These are phyloP conservation scores for Ophiosphaerella narmari DNA, from an alignment of 2,329 filamentous ascomycete genomes.

Conservation along the genomic window DNA sequence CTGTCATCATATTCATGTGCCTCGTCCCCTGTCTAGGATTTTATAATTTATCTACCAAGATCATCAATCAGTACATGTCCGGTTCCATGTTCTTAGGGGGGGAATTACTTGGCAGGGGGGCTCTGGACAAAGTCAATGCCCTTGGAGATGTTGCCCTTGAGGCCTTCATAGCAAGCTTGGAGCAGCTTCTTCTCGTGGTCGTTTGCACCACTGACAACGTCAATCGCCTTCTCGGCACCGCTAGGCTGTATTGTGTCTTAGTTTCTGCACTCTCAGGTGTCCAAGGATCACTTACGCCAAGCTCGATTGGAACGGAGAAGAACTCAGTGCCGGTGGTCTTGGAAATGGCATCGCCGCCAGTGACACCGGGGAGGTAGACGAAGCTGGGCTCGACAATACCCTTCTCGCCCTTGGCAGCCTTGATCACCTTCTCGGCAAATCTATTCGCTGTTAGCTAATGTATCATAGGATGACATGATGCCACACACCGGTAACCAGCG, in stretches of 20 bases:
- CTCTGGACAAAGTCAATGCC: conserved; percentile 87
- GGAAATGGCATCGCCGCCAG: conserved; percentile 82
- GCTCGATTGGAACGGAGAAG: conserved; percentile 95
- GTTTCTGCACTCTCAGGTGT: neutral
- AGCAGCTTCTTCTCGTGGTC: conserved; percentile 90
- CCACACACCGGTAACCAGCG: conserved; percentile 81
- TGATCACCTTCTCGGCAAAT: conserved; percentile 93
- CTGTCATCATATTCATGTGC: conserved; percentile 10
- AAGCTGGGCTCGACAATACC: conserved; percentile 93
- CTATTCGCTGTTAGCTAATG: conserved; percentile 50
- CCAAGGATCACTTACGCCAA: conserved; percentile 73
- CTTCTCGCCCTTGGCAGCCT: conserved; percentile 85
- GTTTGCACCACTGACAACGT: conserved; percentile 76
- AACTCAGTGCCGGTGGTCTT: conserved; percentile 85
- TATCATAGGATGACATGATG: neutral
- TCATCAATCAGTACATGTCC: neutral
- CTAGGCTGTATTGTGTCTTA: conserved; percentile 61
- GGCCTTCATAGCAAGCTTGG: conserved; percentile 72
- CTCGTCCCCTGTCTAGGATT: neutral
- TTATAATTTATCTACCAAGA: conserved; percentile 25
- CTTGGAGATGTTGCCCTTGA: conserved; percentile 94
- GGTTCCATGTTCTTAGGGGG: conserved; percentile 5
- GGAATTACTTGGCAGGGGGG: conserved; percentile 61
- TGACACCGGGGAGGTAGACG: conserved; percentile 89
- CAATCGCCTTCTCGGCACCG: conserved; percentile 83